phyloP scores from a whole-genome alignment of 495 filamentous ascomycete species.

The Baudoinia panamericana region DNA sequence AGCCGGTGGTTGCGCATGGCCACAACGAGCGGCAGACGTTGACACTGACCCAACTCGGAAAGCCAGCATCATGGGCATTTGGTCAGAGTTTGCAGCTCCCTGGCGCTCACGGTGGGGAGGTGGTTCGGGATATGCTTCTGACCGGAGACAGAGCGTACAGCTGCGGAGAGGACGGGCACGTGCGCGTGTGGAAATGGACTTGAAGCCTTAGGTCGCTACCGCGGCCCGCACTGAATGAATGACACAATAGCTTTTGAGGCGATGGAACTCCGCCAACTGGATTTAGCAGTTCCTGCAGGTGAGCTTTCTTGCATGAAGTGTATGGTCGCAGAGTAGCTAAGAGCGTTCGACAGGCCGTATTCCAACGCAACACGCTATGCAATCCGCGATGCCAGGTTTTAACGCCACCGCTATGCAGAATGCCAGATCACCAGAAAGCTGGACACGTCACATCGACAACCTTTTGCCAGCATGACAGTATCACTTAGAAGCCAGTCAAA shows the following conservation, averaged over 20 bases:
- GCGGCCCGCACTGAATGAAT: background rate
- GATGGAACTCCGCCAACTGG: too few relatives aligned
- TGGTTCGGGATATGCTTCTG: conserved; percentile 67
- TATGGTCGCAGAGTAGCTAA: too few relatives aligned
- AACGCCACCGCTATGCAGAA: too few relatives aligned
- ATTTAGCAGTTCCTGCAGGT: too few relatives aligned
- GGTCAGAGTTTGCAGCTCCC: conserved; percentile 7
- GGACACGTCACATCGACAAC: too few relatives aligned
- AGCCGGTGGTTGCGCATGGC: conserved; percentile 17
- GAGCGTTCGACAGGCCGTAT: too few relatives aligned
- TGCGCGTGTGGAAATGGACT: conserved; percentile 24
- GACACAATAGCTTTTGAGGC: background rate
- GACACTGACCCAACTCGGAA: conserved; percentile 10
- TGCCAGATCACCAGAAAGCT: too few relatives aligned
- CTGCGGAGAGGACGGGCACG: conserved; percentile 29
- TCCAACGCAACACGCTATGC: too few relatives aligned
- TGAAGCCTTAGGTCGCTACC: background rate
- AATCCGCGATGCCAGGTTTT: too few relatives aligned
- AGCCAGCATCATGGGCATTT: conserved; percentile 9
- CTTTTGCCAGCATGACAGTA: too few relatives aligned
- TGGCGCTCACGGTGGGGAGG: conserved; percentile 71
- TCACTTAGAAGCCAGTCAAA: conserved; percentile 2
- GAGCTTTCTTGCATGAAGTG: too few relatives aligned
- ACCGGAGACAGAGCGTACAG: conserved; percentile 39
- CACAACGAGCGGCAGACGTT: conserved; percentile 12